A percentile compares a stretch with the other conserved stretches of the same genome.
phyloP scores from a whole-genome alignment of 1,284 basidiomycete species.

The Pyrrhoderma noxium region DNA sequence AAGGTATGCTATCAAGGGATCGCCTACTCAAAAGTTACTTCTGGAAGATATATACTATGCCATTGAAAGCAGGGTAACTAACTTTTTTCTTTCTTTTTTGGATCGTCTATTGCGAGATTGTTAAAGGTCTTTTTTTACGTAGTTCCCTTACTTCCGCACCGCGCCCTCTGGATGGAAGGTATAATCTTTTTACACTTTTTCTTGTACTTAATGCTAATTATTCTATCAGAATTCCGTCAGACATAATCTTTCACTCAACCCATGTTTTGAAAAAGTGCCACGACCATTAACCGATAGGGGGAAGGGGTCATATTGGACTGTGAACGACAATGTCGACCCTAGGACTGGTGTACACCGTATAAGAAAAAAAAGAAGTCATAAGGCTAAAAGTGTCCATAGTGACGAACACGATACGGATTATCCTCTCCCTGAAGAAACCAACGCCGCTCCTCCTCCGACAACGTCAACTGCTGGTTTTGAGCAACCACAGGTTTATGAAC shows the following conservation, averaged over 20 bases:
- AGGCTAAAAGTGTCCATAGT: slow-evolving; percentile 30
- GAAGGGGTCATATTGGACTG: slow-evolving; percentile 83
- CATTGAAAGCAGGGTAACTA: slow-evolving; percentile 71
- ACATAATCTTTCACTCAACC: slow-evolving; percentile 89
- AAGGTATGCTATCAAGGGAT: slow-evolving; percentile 82
- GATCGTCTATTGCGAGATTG: background rate
- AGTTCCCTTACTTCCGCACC: slow-evolving; percentile 80
- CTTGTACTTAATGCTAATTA: background rate
- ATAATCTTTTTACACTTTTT: background rate
- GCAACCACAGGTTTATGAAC: slow-evolving; percentile 3
- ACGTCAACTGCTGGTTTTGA: background rate
- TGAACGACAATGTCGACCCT: slow-evolving; percentile 80
- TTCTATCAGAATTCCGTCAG: slow-evolving; percentile 78
- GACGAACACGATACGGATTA: slow-evolving; percentile 46
- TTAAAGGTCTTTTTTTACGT: slow-evolving; percentile 6
- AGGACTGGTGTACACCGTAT: slow-evolving; percentile 78
- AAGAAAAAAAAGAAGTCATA: slow-evolving; percentile 61
- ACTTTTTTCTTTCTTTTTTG: slow-evolving; percentile 4
- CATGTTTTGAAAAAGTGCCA: slow-evolving; percentile 88
- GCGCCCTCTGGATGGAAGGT: slow-evolving; percentile 84
- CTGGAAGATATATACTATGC: slow-evolving; percentile 84
- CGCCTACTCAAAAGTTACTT: slow-evolving; percentile 73
- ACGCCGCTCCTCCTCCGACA: background rate
- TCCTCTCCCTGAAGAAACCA: slow-evolving; percentile 27
- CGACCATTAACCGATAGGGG: slow-evolving; percentile 83